These are phyloP conservation scores for Aspergillus bridgeri DNA, from an alignment of 495 filamentous ascomycete species.

Conservation along the genomic window DNA sequence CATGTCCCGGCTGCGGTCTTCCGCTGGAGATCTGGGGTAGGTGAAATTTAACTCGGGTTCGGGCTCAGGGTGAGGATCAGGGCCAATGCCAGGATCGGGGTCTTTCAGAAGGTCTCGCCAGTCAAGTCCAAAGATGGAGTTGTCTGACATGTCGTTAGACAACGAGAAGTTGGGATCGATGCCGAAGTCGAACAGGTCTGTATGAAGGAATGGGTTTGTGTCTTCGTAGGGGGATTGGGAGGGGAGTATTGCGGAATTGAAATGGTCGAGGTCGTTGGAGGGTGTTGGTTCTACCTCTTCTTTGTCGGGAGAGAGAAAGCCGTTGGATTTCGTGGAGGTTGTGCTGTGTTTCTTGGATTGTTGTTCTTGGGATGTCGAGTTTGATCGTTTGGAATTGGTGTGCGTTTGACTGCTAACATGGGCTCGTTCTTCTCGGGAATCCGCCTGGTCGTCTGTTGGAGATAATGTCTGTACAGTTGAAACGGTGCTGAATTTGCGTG, in stretches of 20 bases:
- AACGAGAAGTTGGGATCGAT: slow-evolving; percentile 27
- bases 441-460: slow-evolving; percentile 12
- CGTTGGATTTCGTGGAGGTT: slow-evolving; percentile 5
- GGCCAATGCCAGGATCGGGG: too few species aligned
- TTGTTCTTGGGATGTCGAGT: not conserved
- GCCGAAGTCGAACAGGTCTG: slow-evolving; percentile 25
- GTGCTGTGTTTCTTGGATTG: slow-evolving; percentile 7
- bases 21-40: not conserved
- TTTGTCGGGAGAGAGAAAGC: not conserved
- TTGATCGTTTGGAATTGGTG: not conserved
- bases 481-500: slow-evolving; percentile 17
- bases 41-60: slow-evolving; percentile 19
- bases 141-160: not conserved
- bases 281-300: slow-evolving; percentile 18
- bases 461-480: slow-evolving; percentile 9
- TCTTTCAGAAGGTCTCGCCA: slow-evolving; percentile 35
- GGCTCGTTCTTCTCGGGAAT: not conserved
- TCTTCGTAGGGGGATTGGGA: slow-evolving; percentile 2
- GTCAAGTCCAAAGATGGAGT: slow-evolving; percentile 26
- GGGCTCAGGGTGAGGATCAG: too few species aligned
- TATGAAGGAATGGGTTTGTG: slow-evolving; percentile 26
- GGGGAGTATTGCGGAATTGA: slow-evolving; percentile 13
- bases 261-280: slow-evolving; percentile 30
- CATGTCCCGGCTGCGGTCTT: slow-evolving; percentile 21
- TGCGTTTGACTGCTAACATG: not conserved